A percentile compares a stretch with the other conserved stretches of the same genome.
These are phyloP conservation scores for Fistulina hepatica DNA, from an alignment of 1,284 basidiomycete species.

Conservation along the genomic window DNA sequence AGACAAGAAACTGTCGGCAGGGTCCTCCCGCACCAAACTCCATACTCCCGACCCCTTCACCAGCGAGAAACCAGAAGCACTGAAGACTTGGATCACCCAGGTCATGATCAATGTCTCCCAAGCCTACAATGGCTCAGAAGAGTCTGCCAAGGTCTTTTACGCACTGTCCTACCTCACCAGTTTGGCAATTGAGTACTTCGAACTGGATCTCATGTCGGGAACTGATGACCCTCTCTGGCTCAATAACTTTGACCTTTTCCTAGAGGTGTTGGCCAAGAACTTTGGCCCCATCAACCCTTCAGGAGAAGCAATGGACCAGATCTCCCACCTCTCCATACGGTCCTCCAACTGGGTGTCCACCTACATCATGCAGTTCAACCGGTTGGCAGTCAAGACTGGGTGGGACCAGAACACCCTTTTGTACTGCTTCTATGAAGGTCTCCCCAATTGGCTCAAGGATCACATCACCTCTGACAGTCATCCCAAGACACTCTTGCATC, in stretches of 20 bases:
- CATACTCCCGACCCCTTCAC: too few relatives aligned
- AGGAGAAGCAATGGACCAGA: constrained; percentile 8
- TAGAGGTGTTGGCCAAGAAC: constrained; percentile 6
- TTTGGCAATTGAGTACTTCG: constrained; percentile 8
- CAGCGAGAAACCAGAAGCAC: too few relatives aligned
- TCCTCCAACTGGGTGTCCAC: not conserved
- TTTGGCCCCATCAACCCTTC: constrained; percentile 9
- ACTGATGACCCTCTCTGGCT: constrained; percentile 1
- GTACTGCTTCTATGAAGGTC: constrained; percentile 7
- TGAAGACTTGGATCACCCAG: too few relatives aligned
- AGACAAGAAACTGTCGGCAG: too few relatives aligned
- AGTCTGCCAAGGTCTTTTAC: constrained; percentile 7
- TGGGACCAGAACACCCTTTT: constrained; percentile 7
- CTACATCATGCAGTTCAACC: constrained; percentile 5
- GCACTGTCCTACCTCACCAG: constrained; percentile 5
- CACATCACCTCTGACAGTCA: too few relatives aligned
- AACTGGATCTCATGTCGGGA: not conserved
- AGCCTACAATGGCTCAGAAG: too few relatives aligned
- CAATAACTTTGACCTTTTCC: constrained; percentile 3
- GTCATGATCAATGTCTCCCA: too few relatives aligned
- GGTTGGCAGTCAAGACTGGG: not conserved
- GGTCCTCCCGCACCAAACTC: too few relatives aligned
- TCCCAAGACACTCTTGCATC: too few relatives aligned
- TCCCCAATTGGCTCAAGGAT: constrained; percentile 9
- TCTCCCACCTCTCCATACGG: constrained; percentile 3